Percentiles rank a stretch among this genome's conserved stretches.
Conservation (phyloP, 2,329 filamentous ascomycete species). For the Ilyonectria destructans region DNA sequence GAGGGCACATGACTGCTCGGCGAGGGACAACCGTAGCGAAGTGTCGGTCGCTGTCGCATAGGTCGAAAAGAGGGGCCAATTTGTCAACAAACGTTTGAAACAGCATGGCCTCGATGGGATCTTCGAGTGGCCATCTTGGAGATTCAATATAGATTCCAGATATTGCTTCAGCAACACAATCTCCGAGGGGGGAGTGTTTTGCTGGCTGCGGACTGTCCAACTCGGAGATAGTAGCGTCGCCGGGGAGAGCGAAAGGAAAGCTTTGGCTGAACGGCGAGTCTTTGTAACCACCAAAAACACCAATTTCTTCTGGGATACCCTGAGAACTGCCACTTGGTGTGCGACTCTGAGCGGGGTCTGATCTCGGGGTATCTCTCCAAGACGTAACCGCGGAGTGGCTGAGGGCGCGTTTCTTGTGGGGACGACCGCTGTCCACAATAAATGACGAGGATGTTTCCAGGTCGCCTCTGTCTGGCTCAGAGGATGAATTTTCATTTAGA, state of each 20-base stretch:
- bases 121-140: constrained; percentile 43
- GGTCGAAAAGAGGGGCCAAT: constrained; percentile 48
- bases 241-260: constrained; percentile 24
- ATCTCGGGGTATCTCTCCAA: constrained; percentile 35
- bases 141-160: constrained; percentile 44
- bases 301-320: constrained; percentile 14
- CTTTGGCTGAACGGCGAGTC: constrained; percentile 22
- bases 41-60: constrained; percentile 50
- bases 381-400: constrained; percentile 38
- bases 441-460: constrained; percentile 2
- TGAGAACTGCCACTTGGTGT: constrained; percentile 40
- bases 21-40: constrained; percentile 50
- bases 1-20: constrained; percentile 48
- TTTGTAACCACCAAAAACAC: constrained; percentile 27
- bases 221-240: constrained; percentile 24
- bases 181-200: constrained; percentile 29
- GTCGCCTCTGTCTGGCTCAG: constrained; percentile 18
- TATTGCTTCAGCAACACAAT: constrained; percentile 39
- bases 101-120: constrained; percentile 49
- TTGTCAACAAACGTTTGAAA: constrained; percentile 49
- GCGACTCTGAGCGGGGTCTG: constrained; percentile 27
- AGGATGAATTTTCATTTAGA: constrained; percentile 16
- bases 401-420: constrained; percentile 43
- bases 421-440: constrained; percentile 27
- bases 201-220: constrained; percentile 30